Evolutionary conservation across 176 grass and related monocot species (phyloP).

Genomic region (Juncus inflexus): DNA sequence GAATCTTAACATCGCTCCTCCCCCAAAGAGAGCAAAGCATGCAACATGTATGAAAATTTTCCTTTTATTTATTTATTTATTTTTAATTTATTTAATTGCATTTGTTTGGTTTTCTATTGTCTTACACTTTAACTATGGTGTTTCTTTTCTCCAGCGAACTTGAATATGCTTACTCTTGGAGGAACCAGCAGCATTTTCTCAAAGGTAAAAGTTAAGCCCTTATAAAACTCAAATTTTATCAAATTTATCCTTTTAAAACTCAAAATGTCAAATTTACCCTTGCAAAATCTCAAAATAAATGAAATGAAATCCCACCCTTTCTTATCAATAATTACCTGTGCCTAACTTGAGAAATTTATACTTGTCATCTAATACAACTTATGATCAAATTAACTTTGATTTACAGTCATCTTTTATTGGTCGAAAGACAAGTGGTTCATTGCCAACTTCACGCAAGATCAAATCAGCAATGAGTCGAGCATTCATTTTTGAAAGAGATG

Average conservation of each 20-base stretch:
- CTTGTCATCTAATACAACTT: too few species aligned
- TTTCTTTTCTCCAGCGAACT: constrained; percentile 54
- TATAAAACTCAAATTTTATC: too few species aligned
- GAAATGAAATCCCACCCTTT: not conserved
- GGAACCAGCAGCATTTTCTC: constrained; percentile 48
- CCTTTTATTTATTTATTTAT: constrained; percentile 7
- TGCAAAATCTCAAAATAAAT: not conserved
- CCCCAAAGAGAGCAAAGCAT: constrained; percentile 68
- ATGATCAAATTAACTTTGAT: too few species aligned
- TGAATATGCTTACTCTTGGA: constrained; percentile 52
- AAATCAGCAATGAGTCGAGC: constrained; percentile 41
- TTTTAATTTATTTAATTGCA: constrained; percentile 10
- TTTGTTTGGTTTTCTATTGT: constrained; percentile 21
- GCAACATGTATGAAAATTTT: constrained; percentile 42
- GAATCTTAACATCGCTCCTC: constrained; percentile 80
- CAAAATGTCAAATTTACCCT: constrained; percentile 10
- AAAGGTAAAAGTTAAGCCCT: constrained; percentile 40
- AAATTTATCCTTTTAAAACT: not conserved
- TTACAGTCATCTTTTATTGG: constrained; percentile 78
- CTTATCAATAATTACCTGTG: too few species aligned
- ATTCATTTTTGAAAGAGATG: constrained; percentile 84
- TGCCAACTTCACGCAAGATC: constrained; percentile 41
- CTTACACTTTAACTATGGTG: constrained; percentile 1
- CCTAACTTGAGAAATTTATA: too few species aligned
- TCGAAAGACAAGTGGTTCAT: constrained; percentile 47